Evolutionary conservation across 1,139 yeast genomes (phyloP).

Genomic region (Kodamaea fungicola): DNA sequence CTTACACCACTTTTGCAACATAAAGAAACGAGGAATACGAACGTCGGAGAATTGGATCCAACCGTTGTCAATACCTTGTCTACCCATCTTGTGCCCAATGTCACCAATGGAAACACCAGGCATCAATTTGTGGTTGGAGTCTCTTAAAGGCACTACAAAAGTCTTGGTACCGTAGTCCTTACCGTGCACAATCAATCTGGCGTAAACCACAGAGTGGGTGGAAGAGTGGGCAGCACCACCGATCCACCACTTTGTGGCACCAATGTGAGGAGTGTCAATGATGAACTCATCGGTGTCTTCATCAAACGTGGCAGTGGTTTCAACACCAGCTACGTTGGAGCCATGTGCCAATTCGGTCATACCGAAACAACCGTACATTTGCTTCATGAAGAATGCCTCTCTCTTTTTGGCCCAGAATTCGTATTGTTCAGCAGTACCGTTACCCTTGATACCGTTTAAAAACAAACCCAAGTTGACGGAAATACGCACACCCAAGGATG

Average conservation of each 20-base stretch:
- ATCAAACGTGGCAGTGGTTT: conserved; percentile 87
- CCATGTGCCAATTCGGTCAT: conserved; percentile 97
- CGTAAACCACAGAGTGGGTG: conserved; percentile 77
- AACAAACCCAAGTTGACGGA: conserved; percentile 71
- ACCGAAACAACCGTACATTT: conserved; percentile 84
- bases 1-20: conserved; percentile 78
- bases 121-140: conserved; percentile 60
- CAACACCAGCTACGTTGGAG: conserved; percentile 87
- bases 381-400: conserved; percentile 64
- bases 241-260: conserved; percentile 98
- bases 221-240: conserved; percentile 97
- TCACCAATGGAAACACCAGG: conserved; percentile 88
- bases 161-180: conserved; percentile 89
- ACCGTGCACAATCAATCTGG: conserved; percentile 76
- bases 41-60: conserved; percentile 89
- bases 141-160: conserved; percentile 86
- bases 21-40: conserved; percentile 75
- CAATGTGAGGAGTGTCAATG: conserved; percentile 82
- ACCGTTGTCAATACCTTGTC: conserved; percentile 87
- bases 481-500: conserved; percentile 52
- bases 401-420: conserved; percentile 72
- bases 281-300: conserved; percentile 60
- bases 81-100: conserved; percentile 92
- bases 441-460: conserved; percentile 65
- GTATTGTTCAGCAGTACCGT: conserved; percentile 61